A percentile compares a stretch with the other conserved stretches of the same genome.
Conservation (phyloP, 306 rosid genomes). For the Chamaecrista fasciculata region DNA sequence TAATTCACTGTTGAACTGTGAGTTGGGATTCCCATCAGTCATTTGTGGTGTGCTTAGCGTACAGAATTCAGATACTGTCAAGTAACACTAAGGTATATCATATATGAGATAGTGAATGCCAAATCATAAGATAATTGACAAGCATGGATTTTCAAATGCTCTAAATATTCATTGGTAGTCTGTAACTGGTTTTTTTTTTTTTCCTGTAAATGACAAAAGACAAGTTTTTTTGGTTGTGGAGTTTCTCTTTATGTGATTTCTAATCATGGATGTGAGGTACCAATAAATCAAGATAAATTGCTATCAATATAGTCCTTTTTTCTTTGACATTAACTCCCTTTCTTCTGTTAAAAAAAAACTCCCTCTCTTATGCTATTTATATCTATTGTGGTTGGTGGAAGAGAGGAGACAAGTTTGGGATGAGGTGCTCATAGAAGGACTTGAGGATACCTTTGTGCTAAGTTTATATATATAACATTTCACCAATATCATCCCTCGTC, state of each 20-base stretch:
- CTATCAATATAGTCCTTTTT: neutral
- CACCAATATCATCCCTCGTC: neutral
- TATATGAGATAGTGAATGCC: neutral
- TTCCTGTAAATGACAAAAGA: neutral
- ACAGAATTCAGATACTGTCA: conserved; percentile 9
- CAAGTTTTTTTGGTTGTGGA: neutral
- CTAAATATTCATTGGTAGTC: conserved; percentile 3
- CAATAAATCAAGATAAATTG: neutral
- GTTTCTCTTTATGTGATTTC: neutral
- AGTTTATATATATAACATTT: neutral
- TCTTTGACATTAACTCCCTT: neutral
- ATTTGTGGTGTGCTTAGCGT: neutral
- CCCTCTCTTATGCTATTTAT: neutral
- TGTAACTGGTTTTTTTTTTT: too few relatives aligned
- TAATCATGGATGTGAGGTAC: neutral
- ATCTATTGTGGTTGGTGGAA: neutral
- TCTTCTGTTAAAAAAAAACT: neutral
- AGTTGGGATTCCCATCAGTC: neutral
- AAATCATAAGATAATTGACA: conserved; percentile 4
- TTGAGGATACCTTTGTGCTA: neutral
- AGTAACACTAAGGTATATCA: neutral
- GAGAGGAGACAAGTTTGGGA: neutral
- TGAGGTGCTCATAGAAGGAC: neutral
- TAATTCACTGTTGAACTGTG: neutral
- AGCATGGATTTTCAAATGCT: neutral